Evolutionary conservation across 805 yeast species (phyloP).

Genomic region (Ogataea philodendri): DNA sequence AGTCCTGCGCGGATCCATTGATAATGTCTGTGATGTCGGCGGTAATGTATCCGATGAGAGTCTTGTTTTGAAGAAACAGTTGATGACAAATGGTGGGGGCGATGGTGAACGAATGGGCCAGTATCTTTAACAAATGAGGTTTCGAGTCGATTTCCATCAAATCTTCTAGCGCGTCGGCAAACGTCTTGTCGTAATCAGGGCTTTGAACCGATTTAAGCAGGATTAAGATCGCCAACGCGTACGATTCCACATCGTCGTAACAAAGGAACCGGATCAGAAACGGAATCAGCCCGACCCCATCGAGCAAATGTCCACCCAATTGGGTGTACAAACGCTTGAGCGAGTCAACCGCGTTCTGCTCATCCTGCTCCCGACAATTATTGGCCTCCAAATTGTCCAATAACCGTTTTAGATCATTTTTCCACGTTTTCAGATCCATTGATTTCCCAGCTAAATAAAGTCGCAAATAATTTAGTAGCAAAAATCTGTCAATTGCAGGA

Average conservation of each 20-base stretch:
- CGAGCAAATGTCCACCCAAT: not conserved
- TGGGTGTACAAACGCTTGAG: slow-evolving; percentile 3
- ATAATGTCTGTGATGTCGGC: slow-evolving; percentile 22
- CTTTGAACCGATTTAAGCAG: slow-evolving; percentile 1
- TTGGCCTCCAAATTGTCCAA: not conserved
- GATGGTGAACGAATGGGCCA: slow-evolving; percentile 26
- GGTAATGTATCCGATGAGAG: slow-evolving; percentile 22
- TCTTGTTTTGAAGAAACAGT: slow-evolving; percentile 20
- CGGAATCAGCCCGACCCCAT: slow-evolving; percentile 1
- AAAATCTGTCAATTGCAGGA: not conserved
- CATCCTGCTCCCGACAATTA: not conserved
- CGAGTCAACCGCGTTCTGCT: not conserved
- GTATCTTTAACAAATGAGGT: slow-evolving; percentile 15
- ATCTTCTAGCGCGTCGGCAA: slow-evolving; percentile 21
- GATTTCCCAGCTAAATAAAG: no score
- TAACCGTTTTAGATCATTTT: slow-evolving; percentile 1
- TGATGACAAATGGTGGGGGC: slow-evolving; percentile 16
- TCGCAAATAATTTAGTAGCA: not conserved
- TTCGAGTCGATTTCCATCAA: slow-evolving; percentile 14
- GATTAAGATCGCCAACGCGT: slow-evolving; percentile 5
- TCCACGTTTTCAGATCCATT: slow-evolving; percentile 1
- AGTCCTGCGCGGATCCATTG: slow-evolving; percentile 5
- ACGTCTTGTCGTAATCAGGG: not conserved
- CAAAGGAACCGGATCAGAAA: slow-evolving; percentile 2
- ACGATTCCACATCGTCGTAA: slow-evolving; percentile 3